Base-by-base conservation (phyloP, 2,329 filamentous ascomycete species). In the Akanthomyces dipterigenus region DNA sequence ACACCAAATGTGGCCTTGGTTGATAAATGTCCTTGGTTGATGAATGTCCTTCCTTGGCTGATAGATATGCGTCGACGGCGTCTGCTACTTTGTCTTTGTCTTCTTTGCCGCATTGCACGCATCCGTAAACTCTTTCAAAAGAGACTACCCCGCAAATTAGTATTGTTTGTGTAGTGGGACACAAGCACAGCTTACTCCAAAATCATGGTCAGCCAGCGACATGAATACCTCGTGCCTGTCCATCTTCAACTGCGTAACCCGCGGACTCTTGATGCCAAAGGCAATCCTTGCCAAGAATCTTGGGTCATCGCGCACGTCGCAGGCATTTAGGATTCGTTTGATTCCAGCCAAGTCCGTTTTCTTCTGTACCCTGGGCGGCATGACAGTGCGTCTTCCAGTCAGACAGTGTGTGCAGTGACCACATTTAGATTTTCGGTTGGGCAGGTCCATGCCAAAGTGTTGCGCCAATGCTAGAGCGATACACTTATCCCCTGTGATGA, bases 201-300 rank as follows among this genome's bases (percentile, higher is more conserved):
- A 86, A 36, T 81, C 76, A 60, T 84, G 81, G 61, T 83, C 76
- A 28, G 76, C 78, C 73, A 86, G 76, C 4, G 79, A 82, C 50
- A 77, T 79, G 67, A 85, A 86, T 0, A 80, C 75, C 0, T 63
- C 38, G 8, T 69, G 69, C 55, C 72, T 79, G 14, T 77, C 73
- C 36, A 87, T 65, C 67, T 79, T 82, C 57, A 84, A 68, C 42
- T 73, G 69, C 5, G 71, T 76, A 0, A 84, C 76, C 1, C 83
- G 72, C 0, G 85, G 85, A 65, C 82, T 87, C 49, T 74, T 76
- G 67, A 88, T 87, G 0, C 85, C 85, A 67, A 87, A 88, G 0
- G 84, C 85, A 4, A 88, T 72, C 22, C 81, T 76, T 0, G 85
- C 82, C 31, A 88, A 71, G 64, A 86, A 82, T 14, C 84, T 71